Conservation (phyloP, 805 yeast genomes). For the Wickerhamiella shivajii region DNA sequence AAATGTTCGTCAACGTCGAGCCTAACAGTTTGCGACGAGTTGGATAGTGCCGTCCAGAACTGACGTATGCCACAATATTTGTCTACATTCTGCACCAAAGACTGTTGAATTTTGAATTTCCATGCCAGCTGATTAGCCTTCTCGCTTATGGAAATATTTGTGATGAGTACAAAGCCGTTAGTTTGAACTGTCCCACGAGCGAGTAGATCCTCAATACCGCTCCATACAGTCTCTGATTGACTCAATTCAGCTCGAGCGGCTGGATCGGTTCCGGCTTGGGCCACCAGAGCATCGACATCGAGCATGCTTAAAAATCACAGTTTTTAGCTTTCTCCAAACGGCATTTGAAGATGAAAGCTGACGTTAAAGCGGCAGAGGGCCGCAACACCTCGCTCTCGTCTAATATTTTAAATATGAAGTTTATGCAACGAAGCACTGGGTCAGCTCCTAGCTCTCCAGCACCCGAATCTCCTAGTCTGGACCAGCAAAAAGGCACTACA, state of each 20-base stretch:
- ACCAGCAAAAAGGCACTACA: no score
- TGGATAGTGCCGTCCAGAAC: slow-evolving; percentile 9
- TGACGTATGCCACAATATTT: not conserved
- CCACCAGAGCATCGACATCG: no score
- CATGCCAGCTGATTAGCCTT: slow-evolving; percentile 6
- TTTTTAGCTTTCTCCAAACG: no score
- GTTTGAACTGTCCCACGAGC: no score
- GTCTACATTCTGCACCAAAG: not conserved
- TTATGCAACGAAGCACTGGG: slow-evolving; percentile 16
- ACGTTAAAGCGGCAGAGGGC: no score
- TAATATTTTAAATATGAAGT: slow-evolving; percentile 18
- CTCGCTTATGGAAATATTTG: slow-evolving; percentile 7
- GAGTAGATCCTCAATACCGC: no score
- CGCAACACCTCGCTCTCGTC: slow-evolving; percentile 14
- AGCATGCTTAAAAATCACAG: no score
- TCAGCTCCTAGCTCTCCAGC: not conserved
- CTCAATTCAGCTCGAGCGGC: no score
- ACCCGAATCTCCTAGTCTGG: not conserved
- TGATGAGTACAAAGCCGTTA: slow-evolving; percentile 6
- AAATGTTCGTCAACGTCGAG: not conserved
- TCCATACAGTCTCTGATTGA: no score
- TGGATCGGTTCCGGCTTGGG: no score
- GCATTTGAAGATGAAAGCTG: no score
- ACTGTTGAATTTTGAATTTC: not conserved
- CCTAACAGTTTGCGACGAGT: slow-evolving; percentile 4